Percentiles rank a stretch among this genome's conserved stretches.
These are phyloP conservation scores for Azolla pinnata DNA, from an alignment of 75 land plant genomes.

Conservation along the genomic window DNA sequence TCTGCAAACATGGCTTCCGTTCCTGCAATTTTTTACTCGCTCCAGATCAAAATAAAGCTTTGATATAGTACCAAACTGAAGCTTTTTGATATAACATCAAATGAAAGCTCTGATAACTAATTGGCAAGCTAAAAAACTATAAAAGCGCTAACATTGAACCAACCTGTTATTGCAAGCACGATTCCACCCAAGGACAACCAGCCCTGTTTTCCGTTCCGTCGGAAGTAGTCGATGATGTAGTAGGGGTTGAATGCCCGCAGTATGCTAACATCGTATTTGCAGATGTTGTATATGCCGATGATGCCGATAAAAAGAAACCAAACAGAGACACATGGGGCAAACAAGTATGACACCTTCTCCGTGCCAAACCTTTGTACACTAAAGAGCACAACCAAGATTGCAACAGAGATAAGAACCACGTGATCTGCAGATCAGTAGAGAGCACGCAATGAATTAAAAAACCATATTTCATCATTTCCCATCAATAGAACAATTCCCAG, in stretches of 20 bases:
- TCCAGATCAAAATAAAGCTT: neutral
- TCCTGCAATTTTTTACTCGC: constrained; percentile 20
- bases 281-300: constrained; percentile 37
- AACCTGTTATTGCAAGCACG: constrained; percentile 40
- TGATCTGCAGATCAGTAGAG: constrained; percentile 21
- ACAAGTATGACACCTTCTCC: constrained; percentile 40
- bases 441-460: neutral
- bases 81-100: neutral
- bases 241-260: constrained; percentile 35
- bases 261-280: constrained; percentile 27
- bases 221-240: constrained; percentile 33
- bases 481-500: neutral
- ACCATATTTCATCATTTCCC: neutral
- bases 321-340: constrained; percentile 30
- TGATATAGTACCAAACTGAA: neutral
- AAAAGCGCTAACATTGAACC: neutral
- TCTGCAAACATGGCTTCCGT: constrained; percentile 85
- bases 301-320: constrained; percentile 33
- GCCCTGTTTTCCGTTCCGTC: constrained; percentile 12
- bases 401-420: constrained; percentile 24
- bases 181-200: constrained; percentile 53
- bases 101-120: neutral
- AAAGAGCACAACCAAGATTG: constrained; percentile 36
- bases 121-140: neutral
- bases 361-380: constrained; percentile 59